Evolutionary conservation across 2,329 filamentous ascomycete species (phyloP).

Genomic region (Fusarium subtropicale): DNA sequence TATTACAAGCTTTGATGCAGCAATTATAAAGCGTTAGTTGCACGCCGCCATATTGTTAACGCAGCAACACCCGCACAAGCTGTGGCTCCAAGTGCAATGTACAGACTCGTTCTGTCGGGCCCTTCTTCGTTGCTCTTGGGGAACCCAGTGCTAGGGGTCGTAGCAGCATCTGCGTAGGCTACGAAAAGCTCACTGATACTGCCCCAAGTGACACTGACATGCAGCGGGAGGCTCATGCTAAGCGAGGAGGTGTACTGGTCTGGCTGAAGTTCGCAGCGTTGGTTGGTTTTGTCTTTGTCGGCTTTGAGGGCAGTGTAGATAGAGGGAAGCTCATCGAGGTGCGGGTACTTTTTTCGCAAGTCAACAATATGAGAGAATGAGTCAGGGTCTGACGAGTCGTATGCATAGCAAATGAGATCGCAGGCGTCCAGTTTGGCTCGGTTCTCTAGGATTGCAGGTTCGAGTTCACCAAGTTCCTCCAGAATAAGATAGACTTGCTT

Average conservation of each 20-base stretch:
- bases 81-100: constrained; percentile 83
- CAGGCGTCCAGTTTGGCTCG: constrained; percentile 89
- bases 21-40: constrained; percentile 59
- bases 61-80: constrained; percentile 72
- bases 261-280: constrained; percentile 88
- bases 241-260: constrained; percentile 88
- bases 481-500: constrained; percentile 98
- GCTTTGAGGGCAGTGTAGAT: constrained; percentile 96
- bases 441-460: constrained; percentile 94
- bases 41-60: constrained; percentile 73
- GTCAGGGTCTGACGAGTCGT: constrained; percentile 96
- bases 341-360: constrained; percentile 80
- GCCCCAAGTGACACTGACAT: constrained; percentile 94
- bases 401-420: constrained; percentile 93
- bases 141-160: constrained; percentile 87
- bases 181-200: constrained; percentile 96
- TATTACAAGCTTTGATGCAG: neutral
- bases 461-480: constrained; percentile 94
- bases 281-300: constrained; percentile 96
- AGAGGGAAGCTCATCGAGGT: constrained; percentile 88
- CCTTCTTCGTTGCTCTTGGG: constrained; percentile 90
- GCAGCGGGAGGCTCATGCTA: constrained; percentile 90
- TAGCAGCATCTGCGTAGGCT: constrained; percentile 88
- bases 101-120: constrained; percentile 85
- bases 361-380: constrained; percentile 93